Evolutionary conservation across 106 monocot species (phyloP), one percentile per base, ranked within the genome.

Genomic region (Dendrobium nobile): DNA sequence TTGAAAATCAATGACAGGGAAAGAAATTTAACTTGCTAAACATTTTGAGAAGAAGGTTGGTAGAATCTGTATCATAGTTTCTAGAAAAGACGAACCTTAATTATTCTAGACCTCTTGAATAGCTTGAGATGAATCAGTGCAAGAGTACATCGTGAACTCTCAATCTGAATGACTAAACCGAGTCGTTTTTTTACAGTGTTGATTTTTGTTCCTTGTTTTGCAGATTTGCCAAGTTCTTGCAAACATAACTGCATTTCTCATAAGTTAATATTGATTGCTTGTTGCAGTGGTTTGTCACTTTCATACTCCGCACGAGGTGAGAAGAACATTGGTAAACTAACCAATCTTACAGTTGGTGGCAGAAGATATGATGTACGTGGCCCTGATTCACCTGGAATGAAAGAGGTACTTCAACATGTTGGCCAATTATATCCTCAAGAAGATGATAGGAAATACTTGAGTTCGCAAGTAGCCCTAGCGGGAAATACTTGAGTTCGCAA

Each of bases 261-360:
- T 37, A 28, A 33, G 16, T 72, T 40, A 40, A n/a, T 74, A 8
- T 41, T 75, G 41, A 6, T 54, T 77, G 26, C 78, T 44, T 86
- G 41, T 41, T 70, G 54, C 90, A 95, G 92, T 87, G 92, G 92
- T 64, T 61, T 95, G 67, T 91, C 99, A 41, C 95, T 89, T 19
- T 95, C 99, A 20, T 97, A 91, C 77, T 92, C 96, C 41, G 80
- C 85, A 54, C 88, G 88, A 33, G 75, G 88, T 19, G 99, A 99
- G 54, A 95, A 91, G 56, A 72, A 88, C 83, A 56, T 91, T 13
- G 85, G 82, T 74, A 93, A 91, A 54, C 82, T 99, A 42, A 85
- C 87, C 20, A 91, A 86, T 65, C 87, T 99, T 72, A 87, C 88
- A 16, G 88, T 89, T n/a, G 79, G 75, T 67, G 80, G 77, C 59